Percentiles rank a stretch among this genome's conserved stretches.
These are phyloP conservation scores for Stagonosporopsis rhizophila DNA, from an alignment of 2,329 filamentous ascomycete genomes.

Conservation along the genomic window DNA sequence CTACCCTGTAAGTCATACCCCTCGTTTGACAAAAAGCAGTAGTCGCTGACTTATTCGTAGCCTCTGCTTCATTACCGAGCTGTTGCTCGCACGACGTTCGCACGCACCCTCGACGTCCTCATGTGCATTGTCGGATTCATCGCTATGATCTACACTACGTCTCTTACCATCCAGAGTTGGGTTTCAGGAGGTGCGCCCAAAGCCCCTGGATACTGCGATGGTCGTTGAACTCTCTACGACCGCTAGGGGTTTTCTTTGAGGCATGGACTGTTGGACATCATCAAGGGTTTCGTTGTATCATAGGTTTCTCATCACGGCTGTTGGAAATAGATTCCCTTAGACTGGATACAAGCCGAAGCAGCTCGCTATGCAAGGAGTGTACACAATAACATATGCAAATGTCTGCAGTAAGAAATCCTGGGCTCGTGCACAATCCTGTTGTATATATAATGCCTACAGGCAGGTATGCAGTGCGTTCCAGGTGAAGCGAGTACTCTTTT, in stretches of 20 bases:
- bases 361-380: neutral
- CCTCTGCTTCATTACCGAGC: conserved; percentile 88
- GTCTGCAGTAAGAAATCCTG: neutral
- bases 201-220: conserved; percentile 70
- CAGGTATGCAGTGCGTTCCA: too few relatives aligned
- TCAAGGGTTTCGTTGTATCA: conserved; percentile 3
- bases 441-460: too few relatives aligned
- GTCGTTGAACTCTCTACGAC: conserved; percentile 21
- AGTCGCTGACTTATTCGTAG: conserved; percentile 59
- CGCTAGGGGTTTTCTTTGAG: neutral
- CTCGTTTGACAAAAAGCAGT: neutral
- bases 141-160: conserved; percentile 92
- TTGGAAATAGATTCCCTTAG: conserved; percentile 7
- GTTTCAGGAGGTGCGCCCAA: conserved; percentile 63
- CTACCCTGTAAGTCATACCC: conserved; percentile 77
- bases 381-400: conserved; percentile 1
- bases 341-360: conserved; percentile 3
- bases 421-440: too few relatives aligned
- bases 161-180: conserved; percentile 88
- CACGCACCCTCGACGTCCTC: conserved; percentile 74
- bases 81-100: conserved; percentile 72
- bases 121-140: conserved; percentile 83
- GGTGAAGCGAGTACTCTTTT: too few relatives aligned
- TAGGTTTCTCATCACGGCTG: conserved; percentile 1
- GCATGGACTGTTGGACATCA: neutral